Conservation (phyloP, 768 basidiomycete genomes). For the Leucocoprinus sp. region DNA sequence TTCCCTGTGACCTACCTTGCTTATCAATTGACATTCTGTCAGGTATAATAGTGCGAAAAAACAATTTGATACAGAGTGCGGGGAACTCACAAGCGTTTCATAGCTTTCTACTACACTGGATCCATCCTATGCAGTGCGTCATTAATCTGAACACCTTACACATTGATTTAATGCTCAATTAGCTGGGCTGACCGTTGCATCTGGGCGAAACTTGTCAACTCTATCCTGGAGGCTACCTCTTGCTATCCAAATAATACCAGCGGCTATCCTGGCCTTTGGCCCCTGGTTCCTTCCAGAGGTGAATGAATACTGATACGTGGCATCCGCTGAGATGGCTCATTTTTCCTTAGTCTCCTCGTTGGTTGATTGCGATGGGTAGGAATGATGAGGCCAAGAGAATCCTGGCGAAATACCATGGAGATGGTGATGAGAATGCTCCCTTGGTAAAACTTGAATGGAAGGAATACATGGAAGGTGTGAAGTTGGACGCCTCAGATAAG, state of each 20-base stretch:
- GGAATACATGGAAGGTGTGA: slow-evolving; percentile 43
- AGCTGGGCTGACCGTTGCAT: slow-evolving; percentile 37
- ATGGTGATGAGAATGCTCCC: slow-evolving; percentile 39
- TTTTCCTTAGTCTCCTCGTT: slow-evolving; percentile 37
- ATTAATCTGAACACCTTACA: neutral
- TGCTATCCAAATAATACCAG: slow-evolving; percentile 43
- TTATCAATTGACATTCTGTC: neutral
- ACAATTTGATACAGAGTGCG: no score
- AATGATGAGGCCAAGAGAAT: slow-evolving; percentile 40
- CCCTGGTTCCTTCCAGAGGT: slow-evolving; percentile 32
- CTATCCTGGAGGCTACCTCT: slow-evolving; percentile 44
- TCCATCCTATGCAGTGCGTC: slow-evolving; percentile 33
- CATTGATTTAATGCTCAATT: slow-evolving; percentile 1
- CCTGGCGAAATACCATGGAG: slow-evolving; percentile 45
- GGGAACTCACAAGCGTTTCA: neutral
- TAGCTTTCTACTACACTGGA: slow-evolving; percentile 39
- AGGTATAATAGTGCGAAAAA: slow-evolving; percentile 28
- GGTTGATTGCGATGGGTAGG: slow-evolving; percentile 42
- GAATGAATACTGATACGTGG: neutral
- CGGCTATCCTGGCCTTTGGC: slow-evolving; percentile 28
- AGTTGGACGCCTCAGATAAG: slow-evolving; percentile 46
- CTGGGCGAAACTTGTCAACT: slow-evolving; percentile 26
- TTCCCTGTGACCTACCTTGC: slow-evolving; percentile 2
- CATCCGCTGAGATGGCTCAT: neutral
- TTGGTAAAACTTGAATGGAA: slow-evolving; percentile 43